These are phyloP conservation scores for Urtica urens DNA, from an alignment of 306 rosid species.

Conservation along the genomic window DNA sequence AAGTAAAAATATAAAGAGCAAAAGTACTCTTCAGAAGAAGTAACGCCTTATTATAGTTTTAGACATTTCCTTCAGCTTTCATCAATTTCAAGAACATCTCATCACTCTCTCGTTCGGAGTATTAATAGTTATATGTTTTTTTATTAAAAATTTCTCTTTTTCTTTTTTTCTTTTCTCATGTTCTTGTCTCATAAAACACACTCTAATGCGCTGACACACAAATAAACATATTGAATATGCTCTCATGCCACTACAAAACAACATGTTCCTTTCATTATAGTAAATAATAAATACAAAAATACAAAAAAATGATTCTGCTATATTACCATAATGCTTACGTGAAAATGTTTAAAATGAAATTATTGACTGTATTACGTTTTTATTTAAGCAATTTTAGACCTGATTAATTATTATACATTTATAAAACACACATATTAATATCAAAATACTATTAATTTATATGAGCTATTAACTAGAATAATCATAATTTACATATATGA, in stretches of 20 bases:
- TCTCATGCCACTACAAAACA: slow-evolving; percentile 27
- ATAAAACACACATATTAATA: too few relatives aligned
- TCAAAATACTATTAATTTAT: too few relatives aligned
- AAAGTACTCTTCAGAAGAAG: slow-evolving; percentile 7
- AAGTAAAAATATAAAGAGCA: slow-evolving; percentile 20
- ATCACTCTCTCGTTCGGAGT: neutral
- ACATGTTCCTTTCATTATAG: slow-evolving; percentile 5
- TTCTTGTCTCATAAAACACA: too few relatives aligned
- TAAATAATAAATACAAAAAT: neutral
- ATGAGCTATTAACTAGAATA: too few relatives aligned
- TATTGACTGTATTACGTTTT: too few relatives aligned
- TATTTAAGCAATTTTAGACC: too few relatives aligned
- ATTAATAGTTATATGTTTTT: slow-evolving; percentile 11
- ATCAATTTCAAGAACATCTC: slow-evolving; percentile 25
- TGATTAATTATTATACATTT: too few relatives aligned
- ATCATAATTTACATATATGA: too few relatives aligned
- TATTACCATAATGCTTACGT: too few relatives aligned
- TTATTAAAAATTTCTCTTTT: neutral
- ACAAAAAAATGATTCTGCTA: too few relatives aligned
- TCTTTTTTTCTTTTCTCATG: neutral
- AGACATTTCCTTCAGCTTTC: slow-evolving; percentile 30
- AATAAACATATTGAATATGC: slow-evolving; percentile 5
- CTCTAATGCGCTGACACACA: slow-evolving; percentile 20
- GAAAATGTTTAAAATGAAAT: too few relatives aligned
- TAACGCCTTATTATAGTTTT: neutral